Evolutionary conservation across 345 rosid species (phyloP).

Genomic region (Euphorbia pulcherrima): DNA sequence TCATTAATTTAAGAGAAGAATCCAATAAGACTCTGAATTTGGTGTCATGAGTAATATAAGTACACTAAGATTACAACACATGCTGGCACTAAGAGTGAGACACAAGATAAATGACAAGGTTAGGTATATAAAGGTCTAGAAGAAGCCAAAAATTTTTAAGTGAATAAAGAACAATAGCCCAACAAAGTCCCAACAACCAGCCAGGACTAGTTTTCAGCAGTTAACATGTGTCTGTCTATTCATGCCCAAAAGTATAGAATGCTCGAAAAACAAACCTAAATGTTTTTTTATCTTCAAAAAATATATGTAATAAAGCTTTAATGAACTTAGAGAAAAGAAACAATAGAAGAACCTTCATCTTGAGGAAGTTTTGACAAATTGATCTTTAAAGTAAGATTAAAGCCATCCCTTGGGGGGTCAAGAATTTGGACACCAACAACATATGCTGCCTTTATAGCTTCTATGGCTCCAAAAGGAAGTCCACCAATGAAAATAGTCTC

Average conservation of each 20-base stretch:
- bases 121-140: neutral
- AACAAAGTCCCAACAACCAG: neutral
- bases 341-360: constrained; percentile 70
- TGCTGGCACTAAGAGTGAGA: neutral
- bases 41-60: neutral
- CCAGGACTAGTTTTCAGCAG: neutral
- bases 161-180: neutral
- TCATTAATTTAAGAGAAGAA: neutral
- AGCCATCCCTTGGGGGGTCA: constrained; percentile 98
- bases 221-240: neutral
- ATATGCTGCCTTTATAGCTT: constrained; percentile 82
- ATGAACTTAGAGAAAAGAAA: constrained; percentile 51
- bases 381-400: constrained; percentile 82
- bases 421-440: constrained; percentile 79
- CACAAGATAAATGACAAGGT: neutral
- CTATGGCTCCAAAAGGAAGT: constrained; percentile 90
- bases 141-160: neutral
- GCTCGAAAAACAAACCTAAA: constrained; percentile 11
- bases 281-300: neutral
- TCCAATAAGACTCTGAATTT: neutral
- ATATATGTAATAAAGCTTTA: constrained; percentile 27
- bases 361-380: constrained; percentile 81
- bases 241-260: neutral
- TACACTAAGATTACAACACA: neutral
- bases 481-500: constrained; percentile 74